These are phyloP conservation scores for Aquilaria malaccensis DNA, from an alignment of 345 rosid genomes.

Conservation along the genomic window DNA sequence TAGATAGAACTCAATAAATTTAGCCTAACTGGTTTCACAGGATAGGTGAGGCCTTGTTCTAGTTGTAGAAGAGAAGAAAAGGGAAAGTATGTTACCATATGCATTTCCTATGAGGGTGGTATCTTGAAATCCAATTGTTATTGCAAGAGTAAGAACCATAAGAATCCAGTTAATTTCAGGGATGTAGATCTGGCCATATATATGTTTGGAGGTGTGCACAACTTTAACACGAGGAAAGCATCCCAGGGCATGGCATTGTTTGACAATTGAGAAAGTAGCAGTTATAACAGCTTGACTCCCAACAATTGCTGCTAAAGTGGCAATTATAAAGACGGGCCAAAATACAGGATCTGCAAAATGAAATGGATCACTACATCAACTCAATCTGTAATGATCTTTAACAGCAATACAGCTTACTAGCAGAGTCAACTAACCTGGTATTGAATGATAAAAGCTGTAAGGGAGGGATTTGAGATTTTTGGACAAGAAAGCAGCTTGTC, in stretches of 20 bases:
- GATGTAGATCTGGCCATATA: conserved; percentile 88
- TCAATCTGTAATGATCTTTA: conserved; percentile 1
- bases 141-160: conserved; percentile 79
- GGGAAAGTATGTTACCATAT: conserved; percentile 46
- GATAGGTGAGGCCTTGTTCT: too few relatives aligned
- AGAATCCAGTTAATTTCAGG: conserved; percentile 97
- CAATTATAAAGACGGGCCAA: conserved; percentile 89
- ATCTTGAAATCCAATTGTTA: conserved; percentile 71
- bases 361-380: conserved; percentile 16
- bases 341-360: conserved; percentile 53
- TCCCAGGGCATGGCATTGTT: conserved; percentile 93
- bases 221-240: conserved; percentile 96
- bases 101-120: conserved; percentile 88
- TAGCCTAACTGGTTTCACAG: too few relatives aligned
- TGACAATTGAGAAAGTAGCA: conserved; percentile 81
- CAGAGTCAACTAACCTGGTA: conserved; percentile 56
- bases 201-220: conserved; percentile 81
- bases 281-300: conserved; percentile 90
- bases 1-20: too few relatives aligned
- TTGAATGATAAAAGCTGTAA: conserved; percentile 62
- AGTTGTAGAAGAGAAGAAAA: too few relatives aligned
- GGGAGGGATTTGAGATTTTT: conserved; percentile 37
- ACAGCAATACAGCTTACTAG: conserved; percentile 1
- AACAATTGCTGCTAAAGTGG: conserved; percentile 88
- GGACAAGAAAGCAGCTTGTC: conserved; percentile 93